Conservation (phyloP, 345 rosid genomes). For the Nasturtium officinale region DNA sequence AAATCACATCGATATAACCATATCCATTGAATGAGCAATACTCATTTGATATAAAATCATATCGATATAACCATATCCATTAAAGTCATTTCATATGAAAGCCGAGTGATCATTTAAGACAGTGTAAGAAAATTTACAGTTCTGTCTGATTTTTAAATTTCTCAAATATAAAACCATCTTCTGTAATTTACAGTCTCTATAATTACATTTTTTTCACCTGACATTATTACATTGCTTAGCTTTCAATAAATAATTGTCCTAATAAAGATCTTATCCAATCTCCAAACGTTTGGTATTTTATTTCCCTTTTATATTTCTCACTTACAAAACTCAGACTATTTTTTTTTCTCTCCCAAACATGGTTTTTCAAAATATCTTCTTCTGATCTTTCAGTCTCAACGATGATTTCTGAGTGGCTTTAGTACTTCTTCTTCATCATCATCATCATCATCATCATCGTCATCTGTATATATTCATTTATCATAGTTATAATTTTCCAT, state of each 20-base stretch:
- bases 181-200: background rate
- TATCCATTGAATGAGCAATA: too few relatives aligned
- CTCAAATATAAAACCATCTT: background rate
- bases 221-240: background rate
- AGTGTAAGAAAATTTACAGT: background rate
- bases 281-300: slow-evolving; percentile 17
- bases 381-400: slow-evolving; percentile 29
- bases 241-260: slow-evolving; percentile 16
- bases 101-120: background rate
- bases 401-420: slow-evolving; percentile 15
- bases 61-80: background rate
- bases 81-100: background rate
- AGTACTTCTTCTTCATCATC: slow-evolving; percentile 8
- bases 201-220: background rate
- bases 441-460: slow-evolving; percentile 11
- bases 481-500: background rate
- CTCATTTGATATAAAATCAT: too few relatives aligned
- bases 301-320: slow-evolving; percentile 1
- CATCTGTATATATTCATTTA: slow-evolving; percentile 27
- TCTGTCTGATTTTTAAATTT: background rate
- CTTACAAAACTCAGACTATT: slow-evolving; percentile 2
- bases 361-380: slow-evolving; percentile 24
- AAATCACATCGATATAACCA: too few relatives aligned
- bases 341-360: slow-evolving; percentile 6
- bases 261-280: slow-evolving; percentile 35